Evolutionary conservation across 306 rosid species (phyloP).

Genomic region (Casuarina equisetifolia): DNA sequence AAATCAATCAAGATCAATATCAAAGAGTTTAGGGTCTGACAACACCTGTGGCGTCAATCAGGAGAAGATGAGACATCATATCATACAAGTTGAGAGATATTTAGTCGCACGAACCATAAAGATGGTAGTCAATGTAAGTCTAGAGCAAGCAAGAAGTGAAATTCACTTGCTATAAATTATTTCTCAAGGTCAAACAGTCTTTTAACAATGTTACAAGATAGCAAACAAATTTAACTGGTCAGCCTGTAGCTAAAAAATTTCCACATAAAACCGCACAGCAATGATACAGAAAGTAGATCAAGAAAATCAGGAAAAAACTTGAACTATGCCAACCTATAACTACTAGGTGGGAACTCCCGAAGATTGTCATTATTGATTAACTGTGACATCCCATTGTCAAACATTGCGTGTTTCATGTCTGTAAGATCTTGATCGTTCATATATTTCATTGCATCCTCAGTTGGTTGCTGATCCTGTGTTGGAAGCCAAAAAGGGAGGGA

Average conservation of each 20-base stretch:
- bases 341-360: conserved; percentile 28
- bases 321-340: conserved; percentile 42
- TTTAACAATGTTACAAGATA: not conserved
- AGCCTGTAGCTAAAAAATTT: conserved; percentile 6
- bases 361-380: conserved; percentile 29
- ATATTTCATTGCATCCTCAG: conserved; percentile 35
- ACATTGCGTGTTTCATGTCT: conserved; percentile 32
- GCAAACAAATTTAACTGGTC: not conserved
- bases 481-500: not conserved
- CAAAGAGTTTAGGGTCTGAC: not conserved
- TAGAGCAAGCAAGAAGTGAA: not conserved
- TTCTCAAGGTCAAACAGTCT: conserved; percentile 10
- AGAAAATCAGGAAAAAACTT: not conserved
- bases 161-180: not conserved
- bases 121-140: not conserved
- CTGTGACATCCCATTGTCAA: conserved; percentile 31
- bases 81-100: not conserved
- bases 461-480: conserved; percentile 52
- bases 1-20: too few relatives aligned
- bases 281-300: conserved; percentile 16
- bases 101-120: not conserved
- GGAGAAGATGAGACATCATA: not conserved
- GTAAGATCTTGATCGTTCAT: conserved; percentile 29
- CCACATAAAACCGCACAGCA: not conserved
- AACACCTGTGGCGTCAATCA: not conserved